Base-by-base conservation (phyloP, 108 stramenopile species). In the Discostella pseudostelligera region DNA sequence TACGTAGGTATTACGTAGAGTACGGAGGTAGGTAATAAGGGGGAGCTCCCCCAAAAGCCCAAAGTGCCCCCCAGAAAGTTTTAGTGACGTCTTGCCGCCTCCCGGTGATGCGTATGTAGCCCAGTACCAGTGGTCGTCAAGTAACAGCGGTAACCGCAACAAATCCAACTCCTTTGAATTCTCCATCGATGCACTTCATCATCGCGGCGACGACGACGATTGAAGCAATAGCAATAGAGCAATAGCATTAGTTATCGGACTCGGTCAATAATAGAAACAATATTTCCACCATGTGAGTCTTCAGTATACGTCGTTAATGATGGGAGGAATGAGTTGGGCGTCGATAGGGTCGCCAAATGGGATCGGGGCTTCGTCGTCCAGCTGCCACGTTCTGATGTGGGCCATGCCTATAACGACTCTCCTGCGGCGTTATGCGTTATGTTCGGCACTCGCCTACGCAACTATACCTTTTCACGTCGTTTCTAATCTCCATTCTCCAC, bases 221-320 rank as follows among this genome's bases (percentile, higher is more conserved):
- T 32, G 32, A 32, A 32, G 32, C 32, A 3, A 5, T n/a, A n/a
- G n/a, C n/a, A 32, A 32, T 32, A 8, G 1, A 54, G 11, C 37
- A 57, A 39, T 5, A 39, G 36, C 1, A 50, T 32, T 57, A 42
- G 16, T n/a, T 21, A 43, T 56, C 65, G 55, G 56, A 71, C 70
- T 63, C 19, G 70, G 70, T 71, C 70, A 71, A 71, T 55, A 53
- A 53, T 26, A 65, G 24, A n/a, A 71, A 63, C 42, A 54, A 26
- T 39, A 47, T 63, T 63, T 71, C 70, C 43, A 64, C 56, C 70
- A 71, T 71, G 70, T 71, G 56, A 59, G 70, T 71, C 29, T n/a
- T 14, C 55, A 32, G 5, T 56, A 39, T 2, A 35, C 8, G 9
- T 21, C 21, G 17, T 19, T 49, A 3, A 6, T 35, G 2, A 0